These are phyloP conservation scores for Colletotrichum musae DNA, from an alignment of 2,329 filamentous ascomycete species.

Conservation along the genomic window DNA sequence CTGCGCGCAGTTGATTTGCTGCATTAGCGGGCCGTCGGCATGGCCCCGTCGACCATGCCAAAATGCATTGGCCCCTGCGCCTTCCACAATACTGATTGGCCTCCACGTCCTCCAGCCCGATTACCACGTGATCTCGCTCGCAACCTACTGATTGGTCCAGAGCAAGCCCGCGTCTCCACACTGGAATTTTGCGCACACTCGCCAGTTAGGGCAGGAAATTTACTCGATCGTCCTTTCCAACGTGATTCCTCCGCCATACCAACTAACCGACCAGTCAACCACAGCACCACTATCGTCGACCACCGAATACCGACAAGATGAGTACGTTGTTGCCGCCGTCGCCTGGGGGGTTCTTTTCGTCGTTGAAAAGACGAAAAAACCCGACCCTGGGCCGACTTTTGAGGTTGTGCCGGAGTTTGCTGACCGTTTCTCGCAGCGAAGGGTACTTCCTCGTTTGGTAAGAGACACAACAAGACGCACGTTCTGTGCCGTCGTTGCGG, in stretches of 20 bases:
- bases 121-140: neutral
- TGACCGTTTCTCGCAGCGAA: conserved; percentile 60
- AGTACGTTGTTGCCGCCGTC: conserved; percentile 59
- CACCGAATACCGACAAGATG: conserved; percentile 66
- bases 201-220: conserved; percentile 9
- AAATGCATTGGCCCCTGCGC: conserved; percentile 6
- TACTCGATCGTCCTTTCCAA: conserved; percentile 7
- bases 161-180: conserved; percentile 6
- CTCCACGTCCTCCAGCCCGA: neutral
- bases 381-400: conserved; percentile 37
- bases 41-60: neutral
- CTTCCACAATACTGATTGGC: conserved; percentile 1
- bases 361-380: conserved; percentile 12
- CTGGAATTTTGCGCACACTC: conserved; percentile 28
- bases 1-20: neutral
- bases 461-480: conserved; percentile 97
- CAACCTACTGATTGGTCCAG: neutral
- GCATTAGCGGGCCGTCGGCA: conserved; percentile 13
- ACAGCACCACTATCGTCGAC: conserved; percentile 42
- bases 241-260: conserved; percentile 35
- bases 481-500: conserved; percentile 98
- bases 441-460: conserved; percentile 72
- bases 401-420: conserved; percentile 45
- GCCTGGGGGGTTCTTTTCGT: neutral
- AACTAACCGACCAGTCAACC: conserved; percentile 40